Conservation (phyloP, 2,329 filamentous ascomycete genomes). For the Neopestalotiopsis sp. region DNA sequence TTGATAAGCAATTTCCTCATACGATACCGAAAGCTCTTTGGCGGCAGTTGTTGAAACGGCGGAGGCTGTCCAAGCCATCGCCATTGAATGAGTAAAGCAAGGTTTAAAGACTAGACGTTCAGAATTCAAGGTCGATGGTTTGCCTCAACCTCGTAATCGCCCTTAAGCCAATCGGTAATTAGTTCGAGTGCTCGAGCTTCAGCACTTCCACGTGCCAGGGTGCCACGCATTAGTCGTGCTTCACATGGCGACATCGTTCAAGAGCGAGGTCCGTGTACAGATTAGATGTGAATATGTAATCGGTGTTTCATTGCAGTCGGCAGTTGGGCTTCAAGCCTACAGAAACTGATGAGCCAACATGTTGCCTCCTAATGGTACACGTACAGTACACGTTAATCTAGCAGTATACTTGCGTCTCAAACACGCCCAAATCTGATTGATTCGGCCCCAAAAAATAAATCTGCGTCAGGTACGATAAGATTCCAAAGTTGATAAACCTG, state of each 20-base stretch:
- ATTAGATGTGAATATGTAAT: neutral
- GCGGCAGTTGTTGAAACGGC: too few species aligned
- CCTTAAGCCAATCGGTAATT: neutral
- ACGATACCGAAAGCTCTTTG: too few species aligned
- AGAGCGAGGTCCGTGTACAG: neutral
- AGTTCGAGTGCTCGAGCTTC: neutral
- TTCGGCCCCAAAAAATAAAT: neutral
- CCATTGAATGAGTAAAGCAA: too few species aligned
- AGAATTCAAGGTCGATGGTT: neutral
- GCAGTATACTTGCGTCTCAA: neutral
- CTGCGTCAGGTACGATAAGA: neutral
- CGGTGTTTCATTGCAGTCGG: neutral
- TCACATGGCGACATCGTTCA: neutral
- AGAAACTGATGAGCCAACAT: neutral
- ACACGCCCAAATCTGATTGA: neutral
- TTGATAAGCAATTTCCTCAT: too few species aligned
- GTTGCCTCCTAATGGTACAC: neutral
- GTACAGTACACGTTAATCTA: neutral
- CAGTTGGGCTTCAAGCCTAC: neutral
- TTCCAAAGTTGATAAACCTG: neutral
- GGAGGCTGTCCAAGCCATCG: too few species aligned
- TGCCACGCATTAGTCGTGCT: neutral
- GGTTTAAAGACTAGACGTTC: neutral
- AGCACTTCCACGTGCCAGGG: neutral
- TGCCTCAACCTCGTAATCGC: neutral